These are phyloP conservation scores for Fonsecaea erecta DNA, from an alignment of 2,329 filamentous ascomycete genomes.

Conservation along the genomic window DNA sequence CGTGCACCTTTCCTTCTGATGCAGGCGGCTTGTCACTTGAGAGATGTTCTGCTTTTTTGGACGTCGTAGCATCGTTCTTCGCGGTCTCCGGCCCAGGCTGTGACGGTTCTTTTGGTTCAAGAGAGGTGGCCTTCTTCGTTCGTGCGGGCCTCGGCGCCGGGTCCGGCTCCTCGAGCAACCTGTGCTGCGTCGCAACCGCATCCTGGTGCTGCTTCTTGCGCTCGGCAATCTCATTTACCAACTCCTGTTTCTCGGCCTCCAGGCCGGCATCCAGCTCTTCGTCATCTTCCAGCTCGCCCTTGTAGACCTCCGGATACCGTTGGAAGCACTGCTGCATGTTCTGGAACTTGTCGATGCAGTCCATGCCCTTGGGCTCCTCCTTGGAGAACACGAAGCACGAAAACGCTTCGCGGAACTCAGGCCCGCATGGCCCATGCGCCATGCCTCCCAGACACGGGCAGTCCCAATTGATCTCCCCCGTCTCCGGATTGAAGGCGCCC, in stretches of 20 bases:
- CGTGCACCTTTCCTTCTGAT: conserved; percentile 13
- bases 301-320: conserved; percentile 89
- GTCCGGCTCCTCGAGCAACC: conserved; percentile 33
- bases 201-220: conserved; percentile 30
- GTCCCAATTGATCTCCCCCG: conserved; percentile 99
- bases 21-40: background rate
- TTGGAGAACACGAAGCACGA: conserved; percentile 97
- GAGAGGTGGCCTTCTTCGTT: conserved; percentile 5
- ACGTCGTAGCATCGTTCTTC: background rate
- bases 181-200: conserved; percentile 1
- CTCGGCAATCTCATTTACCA: conserved; percentile 38
- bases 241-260: conserved; percentile 41
- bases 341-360: conserved; percentile 97
- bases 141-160: conserved; percentile 12
- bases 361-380: conserved; percentile 95
- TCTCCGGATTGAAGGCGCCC: conserved; percentile 96
- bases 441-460: conserved; percentile 97
- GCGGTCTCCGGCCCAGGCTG: background rate
- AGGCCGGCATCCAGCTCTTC: conserved; percentile 57
- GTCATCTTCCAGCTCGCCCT: conserved; percentile 81
- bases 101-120: background rate
- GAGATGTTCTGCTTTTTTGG: background rate
- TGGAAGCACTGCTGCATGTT: conserved; percentile 98
- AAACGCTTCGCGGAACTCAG: conserved; percentile 93
- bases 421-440: conserved; percentile 93